A percentile compares a stretch with the other conserved stretches of the same genome.
phyloP scores from a whole-genome alignment of 1,284 basidiomycete species.

The Tremellales sp. region DNA sequence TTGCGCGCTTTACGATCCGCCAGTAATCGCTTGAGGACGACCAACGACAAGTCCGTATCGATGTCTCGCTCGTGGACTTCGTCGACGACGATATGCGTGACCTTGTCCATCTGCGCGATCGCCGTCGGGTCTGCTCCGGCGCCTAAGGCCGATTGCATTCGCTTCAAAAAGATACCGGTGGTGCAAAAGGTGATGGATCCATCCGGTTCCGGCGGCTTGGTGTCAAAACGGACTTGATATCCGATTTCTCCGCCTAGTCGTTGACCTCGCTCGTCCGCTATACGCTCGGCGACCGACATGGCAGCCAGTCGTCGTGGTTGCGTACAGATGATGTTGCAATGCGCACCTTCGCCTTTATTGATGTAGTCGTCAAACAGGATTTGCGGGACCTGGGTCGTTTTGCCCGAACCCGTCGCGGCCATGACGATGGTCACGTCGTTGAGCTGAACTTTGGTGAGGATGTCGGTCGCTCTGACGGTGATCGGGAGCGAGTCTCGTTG shows the following conservation, averaged over 20 bases:
- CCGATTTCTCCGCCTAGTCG: constrained; percentile 68
- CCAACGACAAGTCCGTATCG: constrained; percentile 86
- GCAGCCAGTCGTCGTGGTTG: constrained; percentile 91
- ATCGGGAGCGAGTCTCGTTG: constrained; percentile 70
- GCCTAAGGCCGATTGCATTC: constrained; percentile 72
- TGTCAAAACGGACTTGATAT: constrained; percentile 90
- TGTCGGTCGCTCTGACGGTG: constrained; percentile 60
- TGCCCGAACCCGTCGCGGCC: constrained; percentile 93
- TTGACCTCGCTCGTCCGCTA: constrained; percentile 85
- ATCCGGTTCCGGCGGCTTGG: constrained; percentile 71
- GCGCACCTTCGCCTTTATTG: constrained; percentile 68
- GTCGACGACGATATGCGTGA: constrained; percentile 90
- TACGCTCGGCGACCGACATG: constrained; percentile 86
- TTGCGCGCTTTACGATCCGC: constrained; percentile 68
- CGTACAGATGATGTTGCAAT: constrained; percentile 89
- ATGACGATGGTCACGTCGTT: constrained; percentile 90
- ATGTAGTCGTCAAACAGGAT: constrained; percentile 85
- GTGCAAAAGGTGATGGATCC: constrained; percentile 90
- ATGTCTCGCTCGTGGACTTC: constrained; percentile 96
- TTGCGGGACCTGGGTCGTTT: constrained; percentile 94
- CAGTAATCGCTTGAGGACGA: constrained; percentile 82
- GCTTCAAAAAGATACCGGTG: constrained; percentile 83
- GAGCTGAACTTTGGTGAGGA: constrained; percentile 66
- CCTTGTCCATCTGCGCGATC: constrained; percentile 61
- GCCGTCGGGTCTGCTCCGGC: constrained; percentile 43